phyloP scores from a whole-genome alignment of 805 yeast genomes.

The Ogataea degrootiae region DNA sequence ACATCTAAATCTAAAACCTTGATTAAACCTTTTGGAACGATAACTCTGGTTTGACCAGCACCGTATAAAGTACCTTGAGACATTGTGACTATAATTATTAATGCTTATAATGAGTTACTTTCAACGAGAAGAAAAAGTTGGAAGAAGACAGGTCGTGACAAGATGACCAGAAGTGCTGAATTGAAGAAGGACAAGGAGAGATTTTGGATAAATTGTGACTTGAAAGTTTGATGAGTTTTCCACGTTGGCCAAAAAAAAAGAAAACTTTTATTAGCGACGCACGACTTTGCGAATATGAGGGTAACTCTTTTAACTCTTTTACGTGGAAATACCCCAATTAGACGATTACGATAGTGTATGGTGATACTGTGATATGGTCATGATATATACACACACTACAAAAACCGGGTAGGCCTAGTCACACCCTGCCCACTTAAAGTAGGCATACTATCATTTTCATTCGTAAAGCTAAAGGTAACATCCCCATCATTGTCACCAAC shows the following conservation, averaged over 20 bases:
- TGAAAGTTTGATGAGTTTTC: too few species aligned
- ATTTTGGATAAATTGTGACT: background rate
- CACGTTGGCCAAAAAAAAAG: background rate
- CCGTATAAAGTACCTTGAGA: slow-evolving; percentile 33
- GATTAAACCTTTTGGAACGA: slow-evolving; percentile 39
- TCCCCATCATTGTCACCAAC: slow-evolving; percentile 3
- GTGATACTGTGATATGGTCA: too few species aligned
- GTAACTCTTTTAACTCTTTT: too few species aligned
- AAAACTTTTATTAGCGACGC: background rate
- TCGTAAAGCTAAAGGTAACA: background rate
- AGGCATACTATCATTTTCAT: slow-evolving; percentile 6
- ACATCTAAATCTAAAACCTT: slow-evolving; percentile 58
- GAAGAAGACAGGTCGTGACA: too few species aligned
- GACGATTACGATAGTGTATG: too few species aligned
- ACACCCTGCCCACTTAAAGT: slow-evolving; percentile 17
- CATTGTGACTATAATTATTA: slow-evolving; percentile 12
- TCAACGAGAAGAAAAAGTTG: background rate
- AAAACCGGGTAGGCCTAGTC: slow-evolving; percentile 13
- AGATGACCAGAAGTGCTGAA: too few species aligned
- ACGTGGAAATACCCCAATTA: too few species aligned
- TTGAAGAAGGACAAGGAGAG: background rate
- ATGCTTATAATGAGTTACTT: too few species aligned
- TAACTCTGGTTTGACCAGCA: slow-evolving; percentile 27
- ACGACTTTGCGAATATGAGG: too few species aligned
- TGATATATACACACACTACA: background rate